phyloP scores from a whole-genome alignment of 148 eudicot genomes.

The Rhododendron williamsianum region DNA sequence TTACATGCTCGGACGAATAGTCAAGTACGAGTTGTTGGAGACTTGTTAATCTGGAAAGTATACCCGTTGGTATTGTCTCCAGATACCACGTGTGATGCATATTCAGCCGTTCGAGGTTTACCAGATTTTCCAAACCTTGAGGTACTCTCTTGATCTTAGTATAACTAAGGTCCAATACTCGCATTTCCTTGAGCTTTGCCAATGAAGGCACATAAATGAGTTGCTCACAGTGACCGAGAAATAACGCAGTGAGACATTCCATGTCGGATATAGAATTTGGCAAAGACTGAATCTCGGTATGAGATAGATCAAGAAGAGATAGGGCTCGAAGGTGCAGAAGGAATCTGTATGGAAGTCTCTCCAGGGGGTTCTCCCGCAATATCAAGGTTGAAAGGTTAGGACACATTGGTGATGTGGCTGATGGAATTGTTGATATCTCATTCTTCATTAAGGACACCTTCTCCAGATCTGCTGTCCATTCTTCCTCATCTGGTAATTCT shows the following conservation, averaged over 20 bases:
- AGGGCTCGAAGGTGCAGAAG: constrained; percentile 19
- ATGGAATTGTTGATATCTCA: not conserved
- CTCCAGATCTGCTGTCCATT: constrained; percentile 26
- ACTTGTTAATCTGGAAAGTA: not conserved
- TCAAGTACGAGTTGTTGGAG: constrained; percentile 8
- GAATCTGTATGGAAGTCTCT: constrained; percentile 9
- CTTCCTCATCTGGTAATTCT: constrained; percentile 12
- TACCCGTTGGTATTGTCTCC: not conserved
- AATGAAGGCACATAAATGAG: constrained; percentile 12
- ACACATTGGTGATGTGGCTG: constrained; percentile 3
- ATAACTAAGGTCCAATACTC: not conserved
- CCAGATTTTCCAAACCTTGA: constrained; percentile 10
- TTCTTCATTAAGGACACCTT: constrained; percentile 25
- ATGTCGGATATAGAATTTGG: constrained; percentile 11
- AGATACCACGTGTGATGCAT: not conserved
- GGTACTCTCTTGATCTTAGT: constrained; percentile 11
- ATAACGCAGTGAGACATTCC: constrained; percentile 9
- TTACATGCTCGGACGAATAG: not conserved
- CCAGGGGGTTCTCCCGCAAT: constrained; percentile 10
- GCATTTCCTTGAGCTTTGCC: constrained; percentile 9
- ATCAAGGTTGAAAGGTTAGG: constrained; percentile 19
- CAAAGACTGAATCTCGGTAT: constrained; percentile 17
- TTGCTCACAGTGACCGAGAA: constrained; percentile 6
- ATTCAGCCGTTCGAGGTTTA: constrained; percentile 6
- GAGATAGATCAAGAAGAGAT: constrained; percentile 24